Conservation (phyloP, 2,329 filamentous ascomycete species). For the Fusarium ambrosium region DNA sequence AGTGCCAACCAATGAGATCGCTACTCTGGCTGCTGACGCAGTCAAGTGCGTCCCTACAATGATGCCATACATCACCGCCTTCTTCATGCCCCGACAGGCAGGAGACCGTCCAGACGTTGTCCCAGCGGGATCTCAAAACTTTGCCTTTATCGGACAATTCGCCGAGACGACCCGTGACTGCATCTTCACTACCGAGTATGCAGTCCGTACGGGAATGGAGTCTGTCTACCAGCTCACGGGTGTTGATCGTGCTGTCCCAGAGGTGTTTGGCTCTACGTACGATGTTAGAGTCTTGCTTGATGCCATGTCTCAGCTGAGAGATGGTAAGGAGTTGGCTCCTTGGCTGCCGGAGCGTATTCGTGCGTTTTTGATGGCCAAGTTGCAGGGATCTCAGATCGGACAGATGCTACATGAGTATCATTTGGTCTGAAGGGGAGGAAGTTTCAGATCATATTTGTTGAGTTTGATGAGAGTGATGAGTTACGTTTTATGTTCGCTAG, state of each 20-base stretch:
- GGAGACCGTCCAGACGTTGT: constrained; percentile 23
- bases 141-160: constrained; percentile 32
- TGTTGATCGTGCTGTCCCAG: constrained; percentile 23
- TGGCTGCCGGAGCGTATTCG: constrained; percentile 27
- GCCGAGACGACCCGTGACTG: constrained; percentile 32
- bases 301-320: constrained; percentile 15
- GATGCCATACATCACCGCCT: constrained; percentile 32
- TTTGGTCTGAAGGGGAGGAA: neutral
- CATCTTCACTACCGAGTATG: constrained; percentile 51
- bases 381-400: constrained; percentile 26
- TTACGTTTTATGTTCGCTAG: neutral
- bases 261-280: constrained; percentile 28
- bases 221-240: constrained; percentile 48
- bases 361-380: constrained; percentile 7
- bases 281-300: constrained; percentile 20
- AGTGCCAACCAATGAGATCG: constrained; percentile 19
- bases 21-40: constrained; percentile 18
- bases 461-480: neutral
- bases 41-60: constrained; percentile 29
- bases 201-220: constrained; percentile 54
- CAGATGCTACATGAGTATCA: constrained; percentile 26
- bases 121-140: constrained; percentile 14
- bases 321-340: constrained; percentile 21
- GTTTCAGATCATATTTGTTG: neutral
- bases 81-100: constrained; percentile 31